phyloP scores from a whole-genome alignment of 805 yeast species.

The Pichia membranifaciens region DNA sequence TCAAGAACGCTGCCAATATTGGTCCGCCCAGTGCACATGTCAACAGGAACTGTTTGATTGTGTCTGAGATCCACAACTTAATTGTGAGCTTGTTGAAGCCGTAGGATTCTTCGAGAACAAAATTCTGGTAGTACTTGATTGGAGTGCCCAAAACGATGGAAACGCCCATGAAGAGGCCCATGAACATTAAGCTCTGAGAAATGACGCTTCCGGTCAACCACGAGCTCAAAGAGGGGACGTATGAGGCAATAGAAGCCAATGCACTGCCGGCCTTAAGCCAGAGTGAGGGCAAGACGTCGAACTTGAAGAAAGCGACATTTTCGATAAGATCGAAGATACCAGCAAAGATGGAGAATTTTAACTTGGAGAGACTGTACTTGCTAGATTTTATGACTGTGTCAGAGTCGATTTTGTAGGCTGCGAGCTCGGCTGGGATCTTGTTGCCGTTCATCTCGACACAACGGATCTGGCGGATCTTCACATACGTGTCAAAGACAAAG shows the following conservation, averaged over 20 bases:
- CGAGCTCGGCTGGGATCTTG: constrained; percentile 63
- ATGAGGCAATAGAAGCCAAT: constrained; percentile 16
- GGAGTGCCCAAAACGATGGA: constrained; percentile 60
- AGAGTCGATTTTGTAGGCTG: constrained; percentile 47
- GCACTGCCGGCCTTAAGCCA: constrained; percentile 38
- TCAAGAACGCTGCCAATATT: constrained; percentile 65
- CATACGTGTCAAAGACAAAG: constrained; percentile 65
- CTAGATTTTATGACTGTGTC: constrained; percentile 75
- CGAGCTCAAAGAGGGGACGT: constrained; percentile 18
- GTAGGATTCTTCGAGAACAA: constrained; percentile 84
- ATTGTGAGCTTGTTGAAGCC: constrained; percentile 89
- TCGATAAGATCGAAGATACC: constrained; percentile 47
- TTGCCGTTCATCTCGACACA: constrained; percentile 43
- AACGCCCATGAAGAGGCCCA: constrained; percentile 43
- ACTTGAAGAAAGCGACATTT: constrained; percentile 52
- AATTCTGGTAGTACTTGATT: constrained; percentile 64
- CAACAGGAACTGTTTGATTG: constrained; percentile 53
- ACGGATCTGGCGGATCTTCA: constrained; percentile 69
- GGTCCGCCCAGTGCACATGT: constrained; percentile 63
- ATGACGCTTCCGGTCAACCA: constrained; percentile 45
- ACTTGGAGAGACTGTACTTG: constrained; percentile 72
- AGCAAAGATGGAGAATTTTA: constrained; percentile 56
- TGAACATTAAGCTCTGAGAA: constrained; percentile 66
- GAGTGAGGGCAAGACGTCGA: constrained; percentile 57
- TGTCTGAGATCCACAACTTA: constrained; percentile 67